phyloP scores from a whole-genome alignment of 2,329 filamentous ascomycete species.

The Plectosphaerella cucumerina region DNA sequence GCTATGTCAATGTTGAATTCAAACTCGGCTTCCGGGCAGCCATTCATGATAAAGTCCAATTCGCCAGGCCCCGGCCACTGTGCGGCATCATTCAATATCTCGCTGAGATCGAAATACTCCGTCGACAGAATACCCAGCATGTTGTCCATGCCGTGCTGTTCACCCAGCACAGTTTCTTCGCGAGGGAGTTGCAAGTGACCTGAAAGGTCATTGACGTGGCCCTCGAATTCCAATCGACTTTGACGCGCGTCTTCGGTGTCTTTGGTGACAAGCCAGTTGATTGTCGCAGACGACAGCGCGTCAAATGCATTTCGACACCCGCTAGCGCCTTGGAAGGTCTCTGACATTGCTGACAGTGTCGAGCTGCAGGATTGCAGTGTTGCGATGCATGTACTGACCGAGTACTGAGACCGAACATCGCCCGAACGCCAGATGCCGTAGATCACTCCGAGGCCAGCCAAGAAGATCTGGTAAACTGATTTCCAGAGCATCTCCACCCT shows the following conservation, averaged over 20 bases:
- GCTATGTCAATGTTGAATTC: too few relatives aligned
- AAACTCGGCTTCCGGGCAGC: too few relatives aligned
- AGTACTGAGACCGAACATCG: slow-evolving; percentile 18
- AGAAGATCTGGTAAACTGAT: slow-evolving; percentile 25
- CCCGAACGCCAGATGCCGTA: slow-evolving; percentile 25
- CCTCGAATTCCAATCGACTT: not conserved
- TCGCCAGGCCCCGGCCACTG: not conserved
- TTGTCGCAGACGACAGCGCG: slow-evolving; percentile 20
- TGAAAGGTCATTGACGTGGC: not conserved
- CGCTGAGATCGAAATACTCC: not conserved
- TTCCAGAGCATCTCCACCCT: slow-evolving; percentile 25
- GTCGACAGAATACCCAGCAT: slow-evolving; percentile 2
- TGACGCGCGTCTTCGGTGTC: slow-evolving; percentile 1
- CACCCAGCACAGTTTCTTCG: not conserved
- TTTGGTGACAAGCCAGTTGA: slow-evolving; percentile 17
- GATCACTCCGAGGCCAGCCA: slow-evolving; percentile 24
- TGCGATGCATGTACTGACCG: slow-evolving; percentile 13
- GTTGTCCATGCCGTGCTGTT: not conserved
- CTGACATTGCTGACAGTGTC: slow-evolving; percentile 24
- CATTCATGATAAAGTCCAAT: too few relatives aligned
- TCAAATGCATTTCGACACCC: slow-evolving; percentile 25
- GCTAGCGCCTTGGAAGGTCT: slow-evolving; percentile 21
- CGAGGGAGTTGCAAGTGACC: not conserved
- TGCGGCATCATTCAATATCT: slow-evolving; percentile 2
- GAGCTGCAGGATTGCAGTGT: slow-evolving; percentile 23